Conservation (phyloP, 352 stramenopile genomes). For the Phytophthora chlamydospora region DNA sequence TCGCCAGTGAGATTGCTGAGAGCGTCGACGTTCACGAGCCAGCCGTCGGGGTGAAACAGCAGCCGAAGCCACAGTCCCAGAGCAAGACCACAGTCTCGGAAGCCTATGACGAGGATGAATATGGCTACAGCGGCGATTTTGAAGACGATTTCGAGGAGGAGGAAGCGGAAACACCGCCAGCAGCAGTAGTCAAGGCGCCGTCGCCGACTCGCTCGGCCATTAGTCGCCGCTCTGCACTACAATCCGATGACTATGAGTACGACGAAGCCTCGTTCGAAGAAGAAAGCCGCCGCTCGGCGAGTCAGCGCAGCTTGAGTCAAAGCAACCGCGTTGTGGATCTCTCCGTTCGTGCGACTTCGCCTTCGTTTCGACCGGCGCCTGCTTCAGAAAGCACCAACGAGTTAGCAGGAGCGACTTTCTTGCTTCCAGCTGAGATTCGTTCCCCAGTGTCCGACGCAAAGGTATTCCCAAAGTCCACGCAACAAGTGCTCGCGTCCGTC, state of each 20-base stretch:
- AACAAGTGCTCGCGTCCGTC: conserved; percentile 17
- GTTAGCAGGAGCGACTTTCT: conserved; percentile 7
- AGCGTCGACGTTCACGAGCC: conserved; percentile 27
- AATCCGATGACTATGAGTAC: conserved; percentile 61
- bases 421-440: conserved; percentile 28
- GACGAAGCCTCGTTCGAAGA: conserved; percentile 73
- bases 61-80: conserved; percentile 6
- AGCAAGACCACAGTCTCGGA: conserved; percentile 32
- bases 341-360: conserved; percentile 59
- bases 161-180: conserved; percentile 12
- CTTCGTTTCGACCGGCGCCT: conserved; percentile 33
- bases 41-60: conserved; percentile 14
- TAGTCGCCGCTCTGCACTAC: conserved; percentile 14
- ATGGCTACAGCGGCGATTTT: conserved; percentile 78
- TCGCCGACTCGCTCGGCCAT: conserved; percentile 21
- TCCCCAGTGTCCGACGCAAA: conserved; percentile 52
- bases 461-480: conserved; percentile 47
- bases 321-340: conserved; percentile 64
- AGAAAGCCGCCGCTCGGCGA: conserved; percentile 61
- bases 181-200: conserved; percentile 4
- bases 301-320: conserved; percentile 35
- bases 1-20: conserved; percentile 62
- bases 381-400: conserved; percentile 18
- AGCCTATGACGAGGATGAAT: conserved; percentile 52
- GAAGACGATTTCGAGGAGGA: conserved; percentile 54